phyloP scores from a whole-genome alignment of 306 rosid species.

The Prunus mume region DNA sequence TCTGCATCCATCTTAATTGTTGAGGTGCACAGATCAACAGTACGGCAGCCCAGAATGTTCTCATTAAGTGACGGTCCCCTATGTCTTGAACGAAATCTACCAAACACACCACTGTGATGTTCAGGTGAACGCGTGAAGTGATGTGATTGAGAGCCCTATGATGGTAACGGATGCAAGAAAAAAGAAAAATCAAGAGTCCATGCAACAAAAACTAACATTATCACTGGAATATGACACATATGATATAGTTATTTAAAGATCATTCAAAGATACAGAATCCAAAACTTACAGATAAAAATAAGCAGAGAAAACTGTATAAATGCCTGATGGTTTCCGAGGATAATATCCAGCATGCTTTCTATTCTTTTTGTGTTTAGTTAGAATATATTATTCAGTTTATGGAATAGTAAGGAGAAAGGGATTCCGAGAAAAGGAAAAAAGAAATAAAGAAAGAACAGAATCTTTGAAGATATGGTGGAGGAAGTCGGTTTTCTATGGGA shows the following conservation, averaged over 20 bases:
- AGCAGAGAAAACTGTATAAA: background rate
- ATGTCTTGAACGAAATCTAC: constrained; percentile 85
- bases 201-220: background rate
- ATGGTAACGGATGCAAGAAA: constrained; percentile 17
- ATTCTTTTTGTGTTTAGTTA: background rate
- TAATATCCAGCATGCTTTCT: background rate
- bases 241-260: background rate
- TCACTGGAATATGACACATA: background rate
- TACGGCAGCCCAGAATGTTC: constrained; percentile 62
- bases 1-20: constrained; percentile 93
- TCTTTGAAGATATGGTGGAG: background rate
- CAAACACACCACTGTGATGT: constrained; percentile 74
- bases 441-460: background rate
- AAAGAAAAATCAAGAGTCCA: constrained; percentile 22
- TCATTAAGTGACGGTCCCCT: constrained; percentile 59
- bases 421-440: background rate
- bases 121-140: constrained; percentile 60
- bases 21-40: constrained; percentile 79
- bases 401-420: background rate
- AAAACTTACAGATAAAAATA: background rate
- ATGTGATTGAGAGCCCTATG: constrained; percentile 67
- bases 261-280: background rate
- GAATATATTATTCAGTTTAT: background rate
- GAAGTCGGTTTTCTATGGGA: background rate
- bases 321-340: background rate